Evolutionary conservation across 2,329 filamentous ascomycete genomes (phyloP).

Genomic region (Paramyrothecium roridum): DNA sequence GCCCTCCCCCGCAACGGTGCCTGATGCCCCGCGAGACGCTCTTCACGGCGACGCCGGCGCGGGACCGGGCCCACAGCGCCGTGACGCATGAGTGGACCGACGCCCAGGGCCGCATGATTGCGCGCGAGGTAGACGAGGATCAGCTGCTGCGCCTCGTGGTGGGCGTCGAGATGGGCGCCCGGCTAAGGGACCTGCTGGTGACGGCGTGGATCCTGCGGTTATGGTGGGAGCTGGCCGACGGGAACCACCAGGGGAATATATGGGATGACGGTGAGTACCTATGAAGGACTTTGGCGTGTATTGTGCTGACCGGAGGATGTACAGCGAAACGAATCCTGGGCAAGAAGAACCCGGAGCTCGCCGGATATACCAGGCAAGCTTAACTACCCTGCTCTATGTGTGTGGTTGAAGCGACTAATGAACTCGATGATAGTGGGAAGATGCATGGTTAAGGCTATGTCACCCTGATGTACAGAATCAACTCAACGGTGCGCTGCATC

Average conservation of each 20-base stretch:
- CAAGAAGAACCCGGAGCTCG: background rate
- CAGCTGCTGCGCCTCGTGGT: slow-evolving; percentile 25
- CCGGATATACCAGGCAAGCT: slow-evolving; percentile 1
- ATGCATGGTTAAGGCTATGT: background rate
- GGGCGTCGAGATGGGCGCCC: slow-evolving; percentile 22
- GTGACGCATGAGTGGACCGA: slow-evolving; percentile 31
- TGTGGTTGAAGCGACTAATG: background rate
- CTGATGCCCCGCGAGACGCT: slow-evolving; percentile 17
- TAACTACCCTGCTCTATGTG: background rate
- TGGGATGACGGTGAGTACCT: slow-evolving; percentile 11
- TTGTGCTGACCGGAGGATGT: too few relatives aligned
- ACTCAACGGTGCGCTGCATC: too few relatives aligned
- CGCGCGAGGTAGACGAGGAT: slow-evolving; percentile 25
- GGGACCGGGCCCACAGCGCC: slow-evolving; percentile 8
- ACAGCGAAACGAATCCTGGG: background rate
- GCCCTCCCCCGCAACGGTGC: slow-evolving; percentile 12
- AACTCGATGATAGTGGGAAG: background rate
- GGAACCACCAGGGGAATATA: slow-evolving; percentile 22
- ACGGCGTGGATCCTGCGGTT: slow-evolving; percentile 30
- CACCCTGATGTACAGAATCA: too few relatives aligned
- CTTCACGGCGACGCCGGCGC: slow-evolving; percentile 23
- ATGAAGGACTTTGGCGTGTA: background rate
- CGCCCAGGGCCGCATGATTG: slow-evolving; percentile 19
- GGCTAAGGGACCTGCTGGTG: slow-evolving; percentile 28
- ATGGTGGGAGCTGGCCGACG: slow-evolving; percentile 27